These are phyloP conservation scores for Suillus sp. DNA, from an alignment of 768 basidiomycete genomes.

Conservation along the genomic window DNA sequence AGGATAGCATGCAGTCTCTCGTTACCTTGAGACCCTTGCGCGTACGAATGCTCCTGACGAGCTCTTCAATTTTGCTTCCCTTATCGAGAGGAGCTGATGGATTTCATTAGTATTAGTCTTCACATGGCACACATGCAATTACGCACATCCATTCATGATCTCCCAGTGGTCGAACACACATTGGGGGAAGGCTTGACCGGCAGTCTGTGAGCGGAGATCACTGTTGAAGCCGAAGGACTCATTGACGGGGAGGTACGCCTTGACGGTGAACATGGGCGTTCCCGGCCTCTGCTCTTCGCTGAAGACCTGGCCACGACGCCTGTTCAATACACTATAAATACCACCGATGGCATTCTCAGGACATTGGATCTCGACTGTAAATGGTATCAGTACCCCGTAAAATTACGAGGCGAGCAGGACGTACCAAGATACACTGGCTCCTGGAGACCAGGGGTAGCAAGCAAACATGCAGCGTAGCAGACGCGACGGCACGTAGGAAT, in stretches of 20 bases:
- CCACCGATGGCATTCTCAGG: constrained; percentile 97
- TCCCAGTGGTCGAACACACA: constrained; percentile 94
- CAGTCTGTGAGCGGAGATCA: constrained; percentile 88
- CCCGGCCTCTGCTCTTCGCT: constrained; percentile 95
- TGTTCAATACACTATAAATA: constrained; percentile 93
- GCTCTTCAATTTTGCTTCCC: constrained; percentile 87
- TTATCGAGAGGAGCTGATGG: constrained; percentile 76
- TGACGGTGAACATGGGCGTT: constrained; percentile 99
- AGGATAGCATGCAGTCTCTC: not conserved
- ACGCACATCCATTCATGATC: constrained; percentile 76
- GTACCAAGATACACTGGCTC: constrained; percentile 94
- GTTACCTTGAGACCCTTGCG: constrained; percentile 94
- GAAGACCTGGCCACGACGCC: constrained; percentile 98
- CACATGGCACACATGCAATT: not conserved
- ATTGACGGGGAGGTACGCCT: constrained; percentile 90
- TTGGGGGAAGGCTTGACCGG: constrained; percentile 99
- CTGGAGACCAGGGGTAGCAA: constrained; percentile 89
- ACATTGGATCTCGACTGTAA: constrained; percentile 92
- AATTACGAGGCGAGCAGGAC: constrained; percentile 19
- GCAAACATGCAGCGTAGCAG: constrained; percentile 92
- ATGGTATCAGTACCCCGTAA: constrained; percentile 17
- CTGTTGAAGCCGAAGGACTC: constrained; percentile 99
- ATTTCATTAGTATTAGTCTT: constrained; percentile 12
- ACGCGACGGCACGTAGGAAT: constrained; percentile 97
- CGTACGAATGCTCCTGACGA: constrained; percentile 78